These are phyloP conservation scores for Pestalotiopsis sp. DNA, from an alignment of 2,329 filamentous ascomycete species.

Conservation along the genomic window DNA sequence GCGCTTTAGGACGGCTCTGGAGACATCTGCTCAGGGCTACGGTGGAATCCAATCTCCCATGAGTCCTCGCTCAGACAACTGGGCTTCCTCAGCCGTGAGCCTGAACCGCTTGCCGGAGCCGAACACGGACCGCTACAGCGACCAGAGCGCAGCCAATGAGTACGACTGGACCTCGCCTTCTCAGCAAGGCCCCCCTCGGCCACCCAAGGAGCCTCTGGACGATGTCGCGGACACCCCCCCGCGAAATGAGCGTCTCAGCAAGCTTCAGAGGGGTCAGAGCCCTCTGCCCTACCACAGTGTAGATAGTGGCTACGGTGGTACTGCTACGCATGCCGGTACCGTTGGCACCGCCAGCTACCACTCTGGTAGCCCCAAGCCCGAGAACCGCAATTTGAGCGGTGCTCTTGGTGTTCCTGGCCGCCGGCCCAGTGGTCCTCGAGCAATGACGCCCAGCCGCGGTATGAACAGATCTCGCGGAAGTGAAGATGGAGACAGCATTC, in stretches of 20 bases:
- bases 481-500: slow-evolving; percentile 43
- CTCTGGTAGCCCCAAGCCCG: slow-evolving; percentile 52
- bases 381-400: slow-evolving; percentile 58
- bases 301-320: slow-evolving; percentile 55
- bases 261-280: slow-evolving; percentile 50
- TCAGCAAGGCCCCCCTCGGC: slow-evolving; percentile 52
- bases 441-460: slow-evolving; percentile 59
- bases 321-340: slow-evolving; percentile 38
- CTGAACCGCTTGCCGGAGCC: slow-evolving; percentile 51
- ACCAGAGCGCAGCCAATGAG: slow-evolving; percentile 45
- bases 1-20: slow-evolving; percentile 71
- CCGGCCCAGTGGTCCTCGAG: slow-evolving; percentile 57
- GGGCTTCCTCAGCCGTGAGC: slow-evolving; percentile 61
- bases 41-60: slow-evolving; percentile 47
- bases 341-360: slow-evolving; percentile 40
- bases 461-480: slow-evolving; percentile 33
- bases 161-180: slow-evolving; percentile 43
- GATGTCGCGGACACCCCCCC: slow-evolving; percentile 41
- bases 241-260: slow-evolving; percentile 47
- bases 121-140: slow-evolving; percentile 49
- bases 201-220: slow-evolving; percentile 63
- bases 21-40: slow-evolving; percentile 71
- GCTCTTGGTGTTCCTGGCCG: slow-evolving; percentile 53
- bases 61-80: slow-evolving; percentile 62
- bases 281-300: slow-evolving; percentile 58